Percentiles rank a stretch among this genome's conserved stretches.
Evolutionary conservation across 1,284 basidiomycete species (phyloP).

Genomic region (Sporisorium iseilematis-ciliati): DNA sequence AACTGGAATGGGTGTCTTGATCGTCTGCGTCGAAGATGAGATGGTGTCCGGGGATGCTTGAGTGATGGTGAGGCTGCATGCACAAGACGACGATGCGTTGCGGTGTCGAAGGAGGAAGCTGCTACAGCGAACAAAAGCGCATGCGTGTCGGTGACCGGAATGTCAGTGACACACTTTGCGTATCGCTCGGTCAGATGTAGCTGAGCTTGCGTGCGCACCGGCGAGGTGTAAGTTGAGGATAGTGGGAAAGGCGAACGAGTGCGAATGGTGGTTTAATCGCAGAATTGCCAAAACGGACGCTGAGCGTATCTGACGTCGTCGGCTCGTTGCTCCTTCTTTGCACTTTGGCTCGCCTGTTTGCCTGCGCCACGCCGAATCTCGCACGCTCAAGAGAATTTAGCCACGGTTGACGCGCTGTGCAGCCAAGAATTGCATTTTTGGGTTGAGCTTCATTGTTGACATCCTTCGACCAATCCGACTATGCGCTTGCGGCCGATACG

Average conservation of each 20-base stretch:
- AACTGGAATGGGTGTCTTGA: background rate
- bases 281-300: background rate
- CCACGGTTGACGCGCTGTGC: background rate
- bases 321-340: no score
- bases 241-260: background rate
- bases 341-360: no score
- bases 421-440: background rate
- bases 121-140: constrained; percentile 6
- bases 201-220: background rate
- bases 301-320: no score
- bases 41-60: constrained; percentile 11
- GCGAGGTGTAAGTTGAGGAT: background rate
- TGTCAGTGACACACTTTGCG: background rate
- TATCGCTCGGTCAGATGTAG: no score
- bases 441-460: background rate
- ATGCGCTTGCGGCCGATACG: background rate
- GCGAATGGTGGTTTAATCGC: background rate
- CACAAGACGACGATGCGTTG: constrained; percentile 14
- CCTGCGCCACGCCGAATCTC: no score
- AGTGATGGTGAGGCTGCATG: constrained; percentile 17
- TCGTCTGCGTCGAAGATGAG: constrained; percentile 3
- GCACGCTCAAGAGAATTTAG: no score
- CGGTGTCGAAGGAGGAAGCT: background rate
- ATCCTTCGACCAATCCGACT: background rate
- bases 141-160: background rate